Evolutionary conservation across 2,329 filamentous ascomycete species (phyloP), one percentile per base, ranked within the genome.

Genomic region (Pseudophaeomoniella oleicola): DNA sequence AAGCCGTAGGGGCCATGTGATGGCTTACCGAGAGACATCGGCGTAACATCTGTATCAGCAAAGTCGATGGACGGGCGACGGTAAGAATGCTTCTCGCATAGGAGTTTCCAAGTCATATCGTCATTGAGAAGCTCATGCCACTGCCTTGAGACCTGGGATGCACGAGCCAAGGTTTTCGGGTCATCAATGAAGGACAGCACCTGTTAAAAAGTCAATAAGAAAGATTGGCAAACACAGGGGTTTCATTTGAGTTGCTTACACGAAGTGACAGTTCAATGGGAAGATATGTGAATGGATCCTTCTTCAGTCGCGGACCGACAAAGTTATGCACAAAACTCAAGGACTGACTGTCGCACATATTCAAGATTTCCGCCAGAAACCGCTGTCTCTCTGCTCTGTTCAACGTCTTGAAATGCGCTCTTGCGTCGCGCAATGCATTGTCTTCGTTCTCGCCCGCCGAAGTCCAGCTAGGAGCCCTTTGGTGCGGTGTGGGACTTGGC

Each of bases 141-240:
- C 55, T 87, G 74, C 45, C 78, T 78, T 37, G 90, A 98, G n/a
- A 98, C 90, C 56, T 96, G 88, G 4, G 88, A 94, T 36, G 90
- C 83, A 54, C 90, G 74, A 29, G 87, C 88, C 33, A 98, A 69
- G 2, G 92, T 92, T 55, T 87, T 90, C 1, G 90, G 87, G 52
- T 98, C 90, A 51, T 98, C 90, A 52, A 98, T 88, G 55, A 93
- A 98, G 31, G 88, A 93, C 35, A 98, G 69, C 45, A 98, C 83
- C 81, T 94, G 51, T 3, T 36, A 11, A 15, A 17, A 18, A 13
- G 31, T 33, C 17, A 42, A 15, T 27, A 6, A 34, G 37, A 22
- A 36, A 14, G 34, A 31, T 16, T n/a, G n/a, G n/a, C n/a, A n/a
- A n/a, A n/a, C n/a, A n/a, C n/a, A n/a, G n/a, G 14, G 13, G 17